Evolutionary conservation across 306 rosid species (phyloP).

Genomic region (Cucumis hystrix): DNA sequence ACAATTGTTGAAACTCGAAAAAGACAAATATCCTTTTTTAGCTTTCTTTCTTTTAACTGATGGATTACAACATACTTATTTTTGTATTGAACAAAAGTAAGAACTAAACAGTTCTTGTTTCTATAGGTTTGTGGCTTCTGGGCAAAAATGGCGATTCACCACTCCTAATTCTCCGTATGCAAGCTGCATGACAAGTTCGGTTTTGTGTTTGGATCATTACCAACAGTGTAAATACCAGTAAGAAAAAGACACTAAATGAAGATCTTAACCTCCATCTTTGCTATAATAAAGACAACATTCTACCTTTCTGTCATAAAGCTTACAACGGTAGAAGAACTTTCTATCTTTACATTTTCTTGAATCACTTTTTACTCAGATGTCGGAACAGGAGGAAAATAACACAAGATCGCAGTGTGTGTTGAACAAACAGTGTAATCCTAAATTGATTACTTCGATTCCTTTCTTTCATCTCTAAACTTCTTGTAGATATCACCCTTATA

Average conservation of each 20-base stretch:
- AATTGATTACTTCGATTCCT: neutral
- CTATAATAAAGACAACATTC: neutral
- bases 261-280: neutral
- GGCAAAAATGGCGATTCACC: neutral
- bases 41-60: neutral
- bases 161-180: neutral
- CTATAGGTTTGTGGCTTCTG: neutral
- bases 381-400: neutral
- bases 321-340: neutral
- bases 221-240: neutral
- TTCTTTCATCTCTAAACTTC: neutral
- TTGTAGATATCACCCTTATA: conserved; percentile 2
- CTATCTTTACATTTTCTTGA: neutral
- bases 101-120: neutral
- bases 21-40: neutral
- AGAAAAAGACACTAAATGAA: neutral
- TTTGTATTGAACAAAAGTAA: neutral
- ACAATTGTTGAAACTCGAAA: too few relatives aligned
- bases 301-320: neutral
- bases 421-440: neutral
- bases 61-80: neutral
- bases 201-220: neutral
- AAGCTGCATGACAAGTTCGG: neutral
- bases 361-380: neutral
- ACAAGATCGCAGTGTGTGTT: neutral